A percentile compares a stretch with the other conserved stretches of the same genome.
Conservation (phyloP, 192 early-diverging fungal genomes). For the Ambispora gerdemannii region DNA sequence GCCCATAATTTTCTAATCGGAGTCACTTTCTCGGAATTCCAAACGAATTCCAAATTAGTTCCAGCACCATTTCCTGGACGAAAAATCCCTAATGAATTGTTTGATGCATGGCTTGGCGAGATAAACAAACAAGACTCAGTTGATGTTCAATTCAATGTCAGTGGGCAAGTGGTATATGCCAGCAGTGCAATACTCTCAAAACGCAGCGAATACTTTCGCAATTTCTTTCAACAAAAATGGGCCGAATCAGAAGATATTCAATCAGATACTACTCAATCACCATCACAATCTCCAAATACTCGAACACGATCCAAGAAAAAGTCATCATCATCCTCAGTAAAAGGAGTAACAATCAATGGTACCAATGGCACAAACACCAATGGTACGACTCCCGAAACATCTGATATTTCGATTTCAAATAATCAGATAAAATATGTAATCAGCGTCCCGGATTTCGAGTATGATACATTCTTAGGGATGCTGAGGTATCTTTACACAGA, state of each 20-base stretch:
- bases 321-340: neutral
- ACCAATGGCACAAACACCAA: too few species aligned
- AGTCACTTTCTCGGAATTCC: neutral
- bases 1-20: neutral
- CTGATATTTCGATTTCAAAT: neutral
- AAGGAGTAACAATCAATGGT: too few species aligned
- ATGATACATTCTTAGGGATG: neutral
- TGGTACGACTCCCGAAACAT: neutral
- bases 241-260: neutral
- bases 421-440: neutral
- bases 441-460: neutral
- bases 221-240: constrained; percentile 7
- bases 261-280: neutral
- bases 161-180: constrained; percentile 9
- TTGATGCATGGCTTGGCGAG: constrained; percentile 12
- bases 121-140: constrained; percentile 1
- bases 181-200: neutral
- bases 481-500: constrained; percentile 17
- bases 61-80: neutral
- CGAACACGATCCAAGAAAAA: neutral
- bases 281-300: neutral
- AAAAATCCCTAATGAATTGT: constrained; percentile 1
- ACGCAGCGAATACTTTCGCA: neutral
- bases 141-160: constrained; percentile 15
- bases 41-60: neutral